Evolutionary conservation across 352 stramenopile species (phyloP).

Genomic region (Phytophthora sojae): DNA sequence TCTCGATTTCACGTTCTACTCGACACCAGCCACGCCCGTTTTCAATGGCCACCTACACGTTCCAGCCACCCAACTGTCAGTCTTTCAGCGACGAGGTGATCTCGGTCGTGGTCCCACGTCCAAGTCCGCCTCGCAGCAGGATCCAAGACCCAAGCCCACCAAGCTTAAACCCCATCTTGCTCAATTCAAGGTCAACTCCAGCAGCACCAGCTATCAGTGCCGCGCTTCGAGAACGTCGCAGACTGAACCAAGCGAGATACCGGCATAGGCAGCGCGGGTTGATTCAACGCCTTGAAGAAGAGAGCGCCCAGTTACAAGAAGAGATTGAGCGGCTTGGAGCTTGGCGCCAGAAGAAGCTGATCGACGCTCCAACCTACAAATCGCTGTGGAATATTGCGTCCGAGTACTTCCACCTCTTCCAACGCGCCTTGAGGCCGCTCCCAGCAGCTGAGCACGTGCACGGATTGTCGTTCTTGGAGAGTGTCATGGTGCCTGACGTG

Average conservation of each 20-base stretch:
- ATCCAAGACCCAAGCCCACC: not conserved
- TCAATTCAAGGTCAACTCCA: not conserved
- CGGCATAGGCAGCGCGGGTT: not conserved
- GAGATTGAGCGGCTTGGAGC: not conserved
- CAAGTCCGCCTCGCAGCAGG: not conserved
- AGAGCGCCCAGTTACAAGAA: constrained; percentile 1
- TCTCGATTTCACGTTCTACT: not conserved
- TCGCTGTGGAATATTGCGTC: constrained; percentile 2
- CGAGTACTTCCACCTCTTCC: constrained; percentile 12
- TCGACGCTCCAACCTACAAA: not conserved
- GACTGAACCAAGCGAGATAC: constrained; percentile 4
- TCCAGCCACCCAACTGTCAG: not conserved
- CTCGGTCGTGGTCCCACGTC: not conserved
- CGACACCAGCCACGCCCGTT: not conserved
- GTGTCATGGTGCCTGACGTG: constrained; percentile 5
- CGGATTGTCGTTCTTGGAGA: constrained; percentile 2
- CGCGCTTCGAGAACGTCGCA: not conserved
- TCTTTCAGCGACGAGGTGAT: constrained; percentile 8
- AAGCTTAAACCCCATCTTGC: no score
- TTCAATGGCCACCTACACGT: constrained; percentile 1
- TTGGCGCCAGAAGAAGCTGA: not conserved
- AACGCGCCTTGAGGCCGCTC: not conserved
- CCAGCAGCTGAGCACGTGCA: not conserved
- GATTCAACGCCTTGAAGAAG: not conserved
- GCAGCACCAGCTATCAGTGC: not conserved